Base-by-base conservation (phyloP, 2,329 filamentous ascomycete species). In the Chalaropsis thielavioides region DNA sequence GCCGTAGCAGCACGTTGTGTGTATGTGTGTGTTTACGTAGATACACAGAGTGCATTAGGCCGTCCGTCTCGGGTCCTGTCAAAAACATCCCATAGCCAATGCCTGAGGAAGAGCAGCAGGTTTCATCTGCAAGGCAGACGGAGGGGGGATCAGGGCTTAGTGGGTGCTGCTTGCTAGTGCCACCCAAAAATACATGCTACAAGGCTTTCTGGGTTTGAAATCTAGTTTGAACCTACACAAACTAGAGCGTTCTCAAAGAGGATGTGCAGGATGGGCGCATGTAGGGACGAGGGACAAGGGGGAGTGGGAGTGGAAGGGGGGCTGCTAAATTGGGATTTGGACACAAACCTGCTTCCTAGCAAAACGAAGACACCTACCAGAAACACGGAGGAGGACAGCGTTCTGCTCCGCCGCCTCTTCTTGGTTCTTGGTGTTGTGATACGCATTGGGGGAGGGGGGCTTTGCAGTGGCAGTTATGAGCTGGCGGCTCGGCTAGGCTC, bases 121-220 rank as follows among this genome's bases (percentile, higher is more conserved):
- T 46, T 46, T 46, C 44, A 46, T 46, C 44, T 46, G n/a, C 44
- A 46, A 46, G 44, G 19, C 44, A 46, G 44, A 19, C 17, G 44
- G 6, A 19, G 44, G 44, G 44, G 44, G 17, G 44, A 46, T 46
- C 44, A 19, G 44, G 19, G 44, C 44, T 19, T 46, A n/a, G n/a
- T 46, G 11, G 44, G 17, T 46, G n/a, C 17, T n/a, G 44, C 17
- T 15, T 54, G 22, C 49, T 54, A 54, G 49, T 27, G 49, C 49
- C 49, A 27, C 49, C 49, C 49, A 54, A 54, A 54, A 54, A 54
- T 54, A 54, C 49, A 54, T 54, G 49, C 49, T 54, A 54, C 49
- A 54, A 22, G 22, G 22, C 10, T 13, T 22, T 54, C 19, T 22
- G 19, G 49, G 49, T 22, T 54, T 54, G 19, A 19, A 54, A 10